A percentile compares a stretch with the other conserved stretches of the same genome.
phyloP scores from a whole-genome alignment of 2,329 filamentous ascomycete genomes.

The Xylariaceae sp. region DNA sequence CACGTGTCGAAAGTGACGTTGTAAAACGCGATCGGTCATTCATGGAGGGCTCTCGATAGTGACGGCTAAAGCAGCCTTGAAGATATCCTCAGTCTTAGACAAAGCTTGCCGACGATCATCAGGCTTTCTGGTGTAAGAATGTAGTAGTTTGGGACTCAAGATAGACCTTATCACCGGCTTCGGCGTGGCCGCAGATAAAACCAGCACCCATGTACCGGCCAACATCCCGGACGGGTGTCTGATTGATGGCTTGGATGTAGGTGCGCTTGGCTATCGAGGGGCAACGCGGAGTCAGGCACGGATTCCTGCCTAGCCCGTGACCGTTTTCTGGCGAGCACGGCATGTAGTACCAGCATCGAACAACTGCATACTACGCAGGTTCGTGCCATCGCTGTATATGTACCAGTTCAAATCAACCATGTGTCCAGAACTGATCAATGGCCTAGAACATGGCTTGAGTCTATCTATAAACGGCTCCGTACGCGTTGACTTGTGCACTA shows the following conservation, averaged over 20 bases:
- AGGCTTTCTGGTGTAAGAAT: neutral
- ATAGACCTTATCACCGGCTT: constrained; percentile 20
- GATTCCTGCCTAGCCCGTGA: neutral
- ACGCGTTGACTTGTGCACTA: neutral
- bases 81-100: neutral
- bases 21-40: neutral
- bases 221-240: neutral
- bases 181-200: constrained; percentile 9
- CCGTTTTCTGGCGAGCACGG: neutral
- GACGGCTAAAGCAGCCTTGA: constrained; percentile 14
- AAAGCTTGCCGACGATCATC: neutral
- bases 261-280: neutral
- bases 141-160: no score
- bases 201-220: neutral
- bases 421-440: neutral
- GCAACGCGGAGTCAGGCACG: neutral
- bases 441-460: constrained; percentile 13
- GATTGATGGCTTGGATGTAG: neutral
- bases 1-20: neutral
- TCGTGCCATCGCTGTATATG: neutral
- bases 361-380: neutral
- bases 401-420: neutral
- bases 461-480: constrained; percentile 12
- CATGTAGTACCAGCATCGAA: neutral
- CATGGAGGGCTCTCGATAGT: neutral